Evolutionary conservation across 2,329 filamentous ascomycete genomes (phyloP).

Genomic region (Calcarisporium arbuscula): DNA sequence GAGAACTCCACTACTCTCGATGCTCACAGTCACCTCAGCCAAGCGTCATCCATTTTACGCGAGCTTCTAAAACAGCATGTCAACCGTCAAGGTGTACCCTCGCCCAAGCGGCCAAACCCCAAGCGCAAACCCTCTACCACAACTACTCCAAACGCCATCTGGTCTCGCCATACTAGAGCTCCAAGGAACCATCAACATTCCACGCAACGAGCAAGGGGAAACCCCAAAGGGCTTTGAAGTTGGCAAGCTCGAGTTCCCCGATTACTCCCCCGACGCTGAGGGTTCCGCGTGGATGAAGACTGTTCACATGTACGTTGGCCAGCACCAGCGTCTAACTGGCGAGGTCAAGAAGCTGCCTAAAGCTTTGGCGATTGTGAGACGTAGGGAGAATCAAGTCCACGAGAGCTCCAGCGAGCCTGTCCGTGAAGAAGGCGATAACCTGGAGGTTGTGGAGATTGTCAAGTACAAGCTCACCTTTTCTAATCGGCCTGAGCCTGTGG

Average conservation of each 20-base stretch:
- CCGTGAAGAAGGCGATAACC: constrained; percentile 35
- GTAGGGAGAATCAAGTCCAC: constrained; percentile 38
- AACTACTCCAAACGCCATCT: constrained; percentile 80
- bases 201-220: constrained; percentile 32
- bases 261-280: constrained; percentile 47
- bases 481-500: constrained; percentile 77
- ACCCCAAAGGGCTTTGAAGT: constrained; percentile 35
- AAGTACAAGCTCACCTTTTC: constrained; percentile 84
- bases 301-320: constrained; percentile 81
- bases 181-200: constrained; percentile 82
- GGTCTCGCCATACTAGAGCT: constrained; percentile 88
- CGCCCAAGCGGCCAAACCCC: constrained; percentile 19
- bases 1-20: too few species aligned
- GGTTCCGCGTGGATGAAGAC: constrained; percentile 79
- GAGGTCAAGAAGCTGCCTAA: constrained; percentile 82
- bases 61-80: too few species aligned
- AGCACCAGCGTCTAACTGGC: constrained; percentile 81
- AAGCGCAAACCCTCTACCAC: constrained; percentile 57
- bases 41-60: too few species aligned
- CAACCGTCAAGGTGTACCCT: constrained; percentile 34
- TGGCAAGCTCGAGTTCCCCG: constrained; percentile 72
- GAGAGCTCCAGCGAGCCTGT: constrained; percentile 34
- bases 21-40: too few species aligned
- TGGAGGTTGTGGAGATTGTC: constrained; percentile 84
- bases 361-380: constrained; percentile 72